Evolutionary conservation across 1,284 basidiomycete species (phyloP).

Genomic region (Phlebopus sp.): DNA sequence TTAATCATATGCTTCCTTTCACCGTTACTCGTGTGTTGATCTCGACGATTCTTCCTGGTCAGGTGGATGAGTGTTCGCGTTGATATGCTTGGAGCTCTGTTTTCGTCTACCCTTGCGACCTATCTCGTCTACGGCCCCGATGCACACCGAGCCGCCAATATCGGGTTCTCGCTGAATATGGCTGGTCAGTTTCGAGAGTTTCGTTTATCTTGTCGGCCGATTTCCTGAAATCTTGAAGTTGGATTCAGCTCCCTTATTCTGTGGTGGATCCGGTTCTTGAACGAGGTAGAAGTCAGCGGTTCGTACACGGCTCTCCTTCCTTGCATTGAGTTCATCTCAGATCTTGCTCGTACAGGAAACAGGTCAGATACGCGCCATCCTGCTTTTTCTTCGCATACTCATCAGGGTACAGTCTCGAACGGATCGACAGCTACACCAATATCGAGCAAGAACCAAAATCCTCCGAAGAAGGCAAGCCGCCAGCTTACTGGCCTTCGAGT

Average conservation of each 20-base stretch:
- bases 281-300: conserved; percentile 61
- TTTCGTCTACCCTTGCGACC: conserved; percentile 50
- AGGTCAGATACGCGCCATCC: conserved; percentile 2
- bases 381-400: not conserved
- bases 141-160: conserved; percentile 28
- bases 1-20: conserved; percentile 4
- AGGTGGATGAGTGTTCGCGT: conserved; percentile 58
- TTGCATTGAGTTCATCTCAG: not conserved
- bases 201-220: not conserved
- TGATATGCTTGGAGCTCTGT: conserved; percentile 48
- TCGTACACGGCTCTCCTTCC: conserved; percentile 13
- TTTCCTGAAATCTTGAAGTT: conserved; percentile 30
- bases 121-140: conserved; percentile 39
- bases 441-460: conserved; percentile 71
- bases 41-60: not conserved
- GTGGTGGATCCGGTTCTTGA: conserved; percentile 50
- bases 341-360: conserved; percentile 6
- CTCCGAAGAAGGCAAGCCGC: conserved; percentile 53
- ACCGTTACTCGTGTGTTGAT: not conserved
- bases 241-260: conserved; percentile 56
- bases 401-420: conserved; percentile 55
- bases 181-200: conserved; percentile 34
- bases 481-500: conserved; percentile 78
- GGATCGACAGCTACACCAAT: conserved; percentile 70
- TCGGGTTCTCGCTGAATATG: conserved; percentile 42